A percentile compares a stretch with the other conserved stretches of the same genome.
Evolutionary conservation across 2,329 filamentous ascomycete species (phyloP).

Genomic region (Orbilia blumenaviensis): DNA sequence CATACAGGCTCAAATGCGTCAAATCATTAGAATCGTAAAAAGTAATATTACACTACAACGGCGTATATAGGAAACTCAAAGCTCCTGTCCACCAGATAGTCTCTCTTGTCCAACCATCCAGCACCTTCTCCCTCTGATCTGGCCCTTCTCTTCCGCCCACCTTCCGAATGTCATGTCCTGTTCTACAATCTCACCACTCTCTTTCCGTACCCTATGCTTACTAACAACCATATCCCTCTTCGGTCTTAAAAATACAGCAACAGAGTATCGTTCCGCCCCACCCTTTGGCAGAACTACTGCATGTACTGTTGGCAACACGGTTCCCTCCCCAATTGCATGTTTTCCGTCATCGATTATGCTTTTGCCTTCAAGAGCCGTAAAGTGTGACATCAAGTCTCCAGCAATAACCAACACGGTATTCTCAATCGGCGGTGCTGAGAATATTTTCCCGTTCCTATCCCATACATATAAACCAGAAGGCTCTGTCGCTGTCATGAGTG

Average conservation of each 20-base stretch:
- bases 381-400: constrained; percentile 42
- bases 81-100: constrained; percentile 16
- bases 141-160: constrained; percentile 51
- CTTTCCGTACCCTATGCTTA: neutral
- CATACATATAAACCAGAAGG: constrained; percentile 48
- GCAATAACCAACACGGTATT: constrained; percentile 39
- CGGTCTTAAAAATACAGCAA: constrained; percentile 50
- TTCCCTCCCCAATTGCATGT: constrained; percentile 11
- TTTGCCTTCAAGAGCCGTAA: constrained; percentile 25
- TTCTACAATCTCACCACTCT: neutral
- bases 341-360: constrained; percentile 6
- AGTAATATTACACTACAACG: too few species aligned
- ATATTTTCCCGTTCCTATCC: constrained; percentile 38
- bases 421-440: constrained; percentile 38
- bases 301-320: constrained; percentile 38
- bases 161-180: constrained; percentile 42
- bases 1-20: neutral
- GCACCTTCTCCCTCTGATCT: constrained; percentile 32
- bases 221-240: constrained; percentile 37
- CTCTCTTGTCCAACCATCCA: constrained; percentile 49
- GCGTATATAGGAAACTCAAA: neutral
- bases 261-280: constrained; percentile 28
- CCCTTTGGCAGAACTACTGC: constrained; percentile 39
- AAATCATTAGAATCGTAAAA: neutral
- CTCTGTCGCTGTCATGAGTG: constrained; percentile 44